Evolutionary conservation across 2,329 filamentous ascomycete genomes (phyloP).

Genomic region (Pseudogymnoascus sp.): DNA sequence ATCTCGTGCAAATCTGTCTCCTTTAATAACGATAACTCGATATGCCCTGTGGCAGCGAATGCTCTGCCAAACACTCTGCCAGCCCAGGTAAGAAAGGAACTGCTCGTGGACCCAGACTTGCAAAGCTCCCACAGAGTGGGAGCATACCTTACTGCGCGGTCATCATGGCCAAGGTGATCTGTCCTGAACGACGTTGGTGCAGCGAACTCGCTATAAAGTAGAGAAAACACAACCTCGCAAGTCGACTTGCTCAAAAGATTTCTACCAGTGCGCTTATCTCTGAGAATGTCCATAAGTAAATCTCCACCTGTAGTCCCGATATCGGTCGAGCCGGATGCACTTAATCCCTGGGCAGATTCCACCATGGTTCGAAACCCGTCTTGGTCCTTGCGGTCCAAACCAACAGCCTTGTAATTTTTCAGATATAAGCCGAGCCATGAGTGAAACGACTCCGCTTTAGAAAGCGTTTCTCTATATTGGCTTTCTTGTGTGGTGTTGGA

Average conservation of each 20-base stretch:
- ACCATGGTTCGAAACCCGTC: conserved; percentile 58
- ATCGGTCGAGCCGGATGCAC: conserved; percentile 59
- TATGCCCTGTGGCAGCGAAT: conserved; percentile 66
- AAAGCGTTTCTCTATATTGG: conserved; percentile 69
- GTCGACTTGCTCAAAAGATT: conserved; percentile 63
- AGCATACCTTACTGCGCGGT: conserved; percentile 51
- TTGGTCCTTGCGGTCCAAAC: conserved; percentile 38
- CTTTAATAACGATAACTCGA: conserved; percentile 50
- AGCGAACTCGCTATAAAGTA: conserved; percentile 68
- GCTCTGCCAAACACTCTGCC: conserved; percentile 75
- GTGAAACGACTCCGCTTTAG: conserved; percentile 67
- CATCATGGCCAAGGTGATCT: conserved; percentile 62
- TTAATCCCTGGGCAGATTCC: conserved; percentile 57
- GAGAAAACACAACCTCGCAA: conserved; percentile 58
- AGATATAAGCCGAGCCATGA: conserved; percentile 69
- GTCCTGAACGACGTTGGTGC: conserved; percentile 46
- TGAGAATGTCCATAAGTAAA: conserved; percentile 68
- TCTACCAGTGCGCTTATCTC: conserved; percentile 54
- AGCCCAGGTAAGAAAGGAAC: conserved; percentile 74
- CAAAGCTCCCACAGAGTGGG: conserved; percentile 70
- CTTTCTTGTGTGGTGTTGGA: conserved; percentile 77
- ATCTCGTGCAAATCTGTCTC: conserved; percentile 44
- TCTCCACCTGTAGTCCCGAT: conserved; percentile 67
- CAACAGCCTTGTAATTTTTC: conserved; percentile 47
- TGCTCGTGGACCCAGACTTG: conserved; percentile 50